phyloP scores from a whole-genome alignment of 148 eudicot species.

The Rhododendron griersonianum region DNA sequence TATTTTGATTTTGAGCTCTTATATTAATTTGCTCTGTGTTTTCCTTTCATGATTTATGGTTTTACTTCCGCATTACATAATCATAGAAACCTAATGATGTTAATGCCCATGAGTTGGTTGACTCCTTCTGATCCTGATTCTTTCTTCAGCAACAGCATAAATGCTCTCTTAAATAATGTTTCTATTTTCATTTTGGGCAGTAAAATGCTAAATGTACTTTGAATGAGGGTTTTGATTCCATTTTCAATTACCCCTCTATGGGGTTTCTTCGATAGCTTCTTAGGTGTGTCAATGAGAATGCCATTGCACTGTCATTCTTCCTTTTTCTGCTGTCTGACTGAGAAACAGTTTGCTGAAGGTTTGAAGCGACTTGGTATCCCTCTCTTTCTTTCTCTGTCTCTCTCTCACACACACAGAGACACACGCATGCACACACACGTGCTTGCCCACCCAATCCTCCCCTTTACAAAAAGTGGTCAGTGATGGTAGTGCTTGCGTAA shows the following conservation, averaged over 20 bases:
- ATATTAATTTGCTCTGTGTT: background rate
- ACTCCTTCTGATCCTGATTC: background rate
- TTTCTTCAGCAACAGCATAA: background rate
- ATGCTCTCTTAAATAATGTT: background rate
- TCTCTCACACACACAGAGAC: background rate
- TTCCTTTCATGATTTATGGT: background rate
- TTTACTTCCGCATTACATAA: background rate
- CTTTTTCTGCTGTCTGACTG: background rate
- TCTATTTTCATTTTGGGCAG: background rate
- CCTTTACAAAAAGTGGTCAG: background rate
- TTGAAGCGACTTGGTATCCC: background rate
- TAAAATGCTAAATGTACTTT: background rate
- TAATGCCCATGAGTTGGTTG: background rate
- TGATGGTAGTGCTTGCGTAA: background rate
- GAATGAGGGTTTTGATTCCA: background rate
- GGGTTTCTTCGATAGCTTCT: background rate
- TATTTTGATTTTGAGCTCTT: background rate
- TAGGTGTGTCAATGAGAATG: background rate
- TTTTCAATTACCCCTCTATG: background rate
- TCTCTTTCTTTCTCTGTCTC: background rate
- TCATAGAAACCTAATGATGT: background rate
- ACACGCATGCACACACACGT: background rate
- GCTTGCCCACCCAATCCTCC: background rate
- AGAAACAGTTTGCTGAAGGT: background rate
- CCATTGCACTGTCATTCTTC: background rate